Base-by-base conservation (phyloP, 1,284 basidiomycete genomes). In the Pseudozyma hubeiensis region DNA sequence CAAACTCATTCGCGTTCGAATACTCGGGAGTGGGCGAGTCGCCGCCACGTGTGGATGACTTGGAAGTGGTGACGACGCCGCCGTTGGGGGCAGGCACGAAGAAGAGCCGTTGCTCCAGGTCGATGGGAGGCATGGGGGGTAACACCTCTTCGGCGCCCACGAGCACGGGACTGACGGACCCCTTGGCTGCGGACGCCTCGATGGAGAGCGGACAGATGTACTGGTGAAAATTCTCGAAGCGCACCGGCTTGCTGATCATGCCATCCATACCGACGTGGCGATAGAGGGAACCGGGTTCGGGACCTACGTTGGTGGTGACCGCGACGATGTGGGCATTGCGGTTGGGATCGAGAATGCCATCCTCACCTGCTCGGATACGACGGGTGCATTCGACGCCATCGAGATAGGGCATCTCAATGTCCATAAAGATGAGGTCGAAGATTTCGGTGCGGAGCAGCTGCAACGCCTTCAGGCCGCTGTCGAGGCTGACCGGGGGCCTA, bases 341-440 rank as follows among this genome's bases (percentile, higher is more conserved):
- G 48, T 80, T 80, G 46, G 70, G 62, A 7, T 41, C 37, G 17
- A 80, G 65, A 16, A 80, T 68, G 64, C 77, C 77, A 33, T 80
- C 78, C 41, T 65, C 59, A 41, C 64, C 73, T 10, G 64, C 60
- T 29, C 78, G 70, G 41, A 80, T 80, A 33, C 78, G 64, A 34
- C 66, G 60, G 7, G 77, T 59, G 54, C 69, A 69, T 11, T 80
- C 78, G 47, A 79, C 61, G 33, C 78, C 78, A 40, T 71, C 59
- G 17, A 80, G 65, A 34, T 72, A 79, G 7, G 78, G 78, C 78
- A 80, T 80, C 48, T 80, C 75, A 11, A 80, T 79, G 58, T 80
- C 78, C 71, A 80, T 75, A 37, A 79, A 62, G 61, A 79, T 73
- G 56, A 76, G 56, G 53, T 80, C 78, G 33, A 77, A 80, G 55